Percentiles rank a stretch among this genome's conserved stretches.
phyloP scores from a whole-genome alignment of 306 rosid species.

The Comarum palustre region DNA sequence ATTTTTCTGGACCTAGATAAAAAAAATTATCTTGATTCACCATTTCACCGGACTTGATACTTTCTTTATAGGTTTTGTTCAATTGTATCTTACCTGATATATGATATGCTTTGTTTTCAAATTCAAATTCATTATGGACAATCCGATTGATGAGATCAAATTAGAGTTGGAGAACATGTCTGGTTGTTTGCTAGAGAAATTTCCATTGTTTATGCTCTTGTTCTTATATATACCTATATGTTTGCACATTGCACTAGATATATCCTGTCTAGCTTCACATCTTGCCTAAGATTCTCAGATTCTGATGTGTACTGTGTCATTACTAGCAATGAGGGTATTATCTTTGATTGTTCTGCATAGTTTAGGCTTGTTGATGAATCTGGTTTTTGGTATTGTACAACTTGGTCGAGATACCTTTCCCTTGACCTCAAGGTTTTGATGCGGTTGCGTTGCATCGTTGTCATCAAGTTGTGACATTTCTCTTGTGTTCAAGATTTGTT shows the following conservation, averaged over 20 bases:
- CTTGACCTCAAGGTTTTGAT: background rate
- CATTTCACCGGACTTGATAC: background rate
- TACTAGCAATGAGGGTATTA: background rate
- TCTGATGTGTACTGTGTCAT: background rate
- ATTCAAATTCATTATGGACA: background rate
- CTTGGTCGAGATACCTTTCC: background rate
- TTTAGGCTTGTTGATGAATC: background rate
- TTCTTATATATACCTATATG: background rate
- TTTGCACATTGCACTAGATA: background rate
- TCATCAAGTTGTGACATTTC: background rate
- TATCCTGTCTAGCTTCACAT: background rate
- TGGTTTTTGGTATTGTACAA: background rate
- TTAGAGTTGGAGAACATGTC: background rate
- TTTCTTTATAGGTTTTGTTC: background rate
- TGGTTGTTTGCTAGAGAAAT: background rate
- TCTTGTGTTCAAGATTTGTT: background rate
- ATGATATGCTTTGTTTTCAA: background rate
- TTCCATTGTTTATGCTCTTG: background rate
- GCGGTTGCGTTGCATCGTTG: background rate
- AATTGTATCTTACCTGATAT: background rate
- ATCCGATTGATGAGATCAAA: background rate
- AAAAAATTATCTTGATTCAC: background rate
- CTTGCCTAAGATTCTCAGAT: background rate
- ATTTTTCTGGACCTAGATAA: slow-evolving; percentile 19
- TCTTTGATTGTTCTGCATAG: background rate